Evolutionary conservation across 164 flowering plant species (phyloP), one percentile per base, ranked within the genome.

Genomic region (Cinnamomum micranthum): DNA sequence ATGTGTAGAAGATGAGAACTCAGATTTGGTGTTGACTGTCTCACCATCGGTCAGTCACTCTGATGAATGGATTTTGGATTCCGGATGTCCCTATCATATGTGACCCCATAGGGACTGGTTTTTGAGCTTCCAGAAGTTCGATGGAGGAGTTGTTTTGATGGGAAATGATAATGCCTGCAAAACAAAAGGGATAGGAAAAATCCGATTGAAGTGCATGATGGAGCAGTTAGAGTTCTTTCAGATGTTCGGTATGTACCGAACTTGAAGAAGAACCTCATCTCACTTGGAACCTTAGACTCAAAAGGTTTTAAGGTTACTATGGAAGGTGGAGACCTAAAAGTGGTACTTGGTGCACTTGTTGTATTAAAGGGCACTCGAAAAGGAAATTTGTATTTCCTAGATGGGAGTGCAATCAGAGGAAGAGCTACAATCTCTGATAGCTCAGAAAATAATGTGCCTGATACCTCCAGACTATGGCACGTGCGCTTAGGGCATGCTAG

Each of bases 51-150:
- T 10, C 2, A 51, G 12, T 51, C 2, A 51, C 19, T 13, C 14
- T 66, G 11, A 17, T 28, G 33, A 25, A 28, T 23, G 33, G 28
- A 24, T 66, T 2, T 28, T 66, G 33, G 15, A 66, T 28, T 66
- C 19, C 4, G 4, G 65, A n/a, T 75, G 77, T 65, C 6, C 74
- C 10, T 78, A 74, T 31, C 66, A 68, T 52, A 68, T 52, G 68
- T 68, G 25, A 70, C 17, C 33, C 59, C 10, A 28, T 4, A 28
- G 4, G 31, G 31, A 28, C 4, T 28, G 4, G 31, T 28, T 28
- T 28, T 28, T 0, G 4, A 28, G 31, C 31, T 28, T 28, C 31
- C 31, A 3, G 31, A 28, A 28, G 31, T 28, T 28, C 4, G 31
- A 28, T 28, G 31, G 31, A 28, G 31, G 31, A 28, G 31, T 28